Conservation (phyloP, 805 yeast species). For the Jamesozyma lodderae region DNA sequence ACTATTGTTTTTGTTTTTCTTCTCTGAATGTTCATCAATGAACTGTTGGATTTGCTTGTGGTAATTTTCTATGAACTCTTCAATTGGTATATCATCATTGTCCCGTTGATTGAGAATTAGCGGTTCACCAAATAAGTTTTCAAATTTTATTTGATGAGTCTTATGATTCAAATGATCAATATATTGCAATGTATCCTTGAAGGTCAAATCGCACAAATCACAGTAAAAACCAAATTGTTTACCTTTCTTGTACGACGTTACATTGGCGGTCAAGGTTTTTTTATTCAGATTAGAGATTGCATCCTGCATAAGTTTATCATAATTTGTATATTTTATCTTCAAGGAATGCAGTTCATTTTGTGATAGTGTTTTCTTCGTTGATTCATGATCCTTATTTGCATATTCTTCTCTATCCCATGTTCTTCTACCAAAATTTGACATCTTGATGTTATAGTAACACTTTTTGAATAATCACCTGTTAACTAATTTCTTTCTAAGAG, state of each 20-base stretch:
- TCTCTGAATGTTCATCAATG: slow-evolving; percentile 26
- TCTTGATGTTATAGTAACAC: slow-evolving; percentile 4
- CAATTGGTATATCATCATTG: slow-evolving; percentile 37
- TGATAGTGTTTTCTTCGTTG: slow-evolving; percentile 13
- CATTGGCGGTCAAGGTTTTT: slow-evolving; percentile 25
- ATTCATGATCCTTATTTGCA: slow-evolving; percentile 33
- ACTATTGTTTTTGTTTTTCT: slow-evolving; percentile 23
- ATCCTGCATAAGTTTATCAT: slow-evolving; percentile 17
- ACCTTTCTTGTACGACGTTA: slow-evolving; percentile 34
- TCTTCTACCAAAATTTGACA: slow-evolving; percentile 46
- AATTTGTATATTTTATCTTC: slow-evolving; percentile 19
- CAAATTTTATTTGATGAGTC: slow-evolving; percentile 47
- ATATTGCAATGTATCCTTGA: slow-evolving; percentile 71
- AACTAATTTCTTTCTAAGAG: too few species aligned
- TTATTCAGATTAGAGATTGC: slow-evolving; percentile 29
- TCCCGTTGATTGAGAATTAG: slow-evolving; percentile 25
- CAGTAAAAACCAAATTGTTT: slow-evolving; percentile 79
- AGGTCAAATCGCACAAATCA: slow-evolving; percentile 68
- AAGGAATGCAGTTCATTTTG: slow-evolving; percentile 10
- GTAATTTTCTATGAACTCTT: slow-evolving; percentile 38
- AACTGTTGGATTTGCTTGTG: slow-evolving; percentile 30
- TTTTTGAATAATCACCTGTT: background rate
- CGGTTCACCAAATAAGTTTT: slow-evolving; percentile 26
- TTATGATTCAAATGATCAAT: slow-evolving; percentile 78
- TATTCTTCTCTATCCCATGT: slow-evolving; percentile 69